Evolutionary conservation across 1,284 basidiomycete genomes (phyloP), one percentile per base, ranked within the genome.

Genomic region (Wallemia hederae): DNA sequence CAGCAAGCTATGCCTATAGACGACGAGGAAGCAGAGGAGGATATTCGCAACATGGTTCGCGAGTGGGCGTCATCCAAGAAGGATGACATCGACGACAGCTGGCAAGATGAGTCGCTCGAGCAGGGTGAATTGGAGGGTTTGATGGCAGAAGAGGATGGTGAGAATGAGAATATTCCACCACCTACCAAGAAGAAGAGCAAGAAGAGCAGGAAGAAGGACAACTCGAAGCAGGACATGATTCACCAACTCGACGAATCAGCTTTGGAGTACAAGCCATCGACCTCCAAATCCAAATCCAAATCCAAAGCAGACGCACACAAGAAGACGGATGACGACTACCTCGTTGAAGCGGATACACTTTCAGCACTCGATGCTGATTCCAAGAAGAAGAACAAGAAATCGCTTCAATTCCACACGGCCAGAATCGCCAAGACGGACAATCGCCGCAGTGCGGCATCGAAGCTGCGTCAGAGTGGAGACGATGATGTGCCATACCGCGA

Each of bases 321-420:
- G 59, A 69, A 24, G 75, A 76, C 61, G 69, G 39, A 49, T n/a
- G 39, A 77, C 24, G 83, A 85, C 66, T 80, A 85, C 68, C 77
- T 86, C 63, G 73, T 79, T 57, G 83, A 87, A 68, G 83, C 39
- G 11, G 39, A 49, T 1, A 70, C 77, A 14, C 76, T 96, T 22
- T 75, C 78, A 61, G 72, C 76, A 25, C 77, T 78, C 17, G 91
- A 94, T 66, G 77, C 79, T 2, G 76, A 75, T 11, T 90, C 94
- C 72, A 94, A 94, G 70, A 77, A 74, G 34, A 80, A 81, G 3
- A 79, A 82, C 62, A 82, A 80, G 65, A 80, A 80, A 67, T 77
- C 83, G 9, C 76, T 96, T 24, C 81, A 83, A 28, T 96, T 96
- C 80, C 80, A 92, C 67, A 83, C 83, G 0, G 79, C 85, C 58